A percentile compares a stretch with the other conserved stretches of the same genome.
phyloP scores from a whole-genome alignment of 139 green algal genomes.

The Nannochloris sp. region DNA sequence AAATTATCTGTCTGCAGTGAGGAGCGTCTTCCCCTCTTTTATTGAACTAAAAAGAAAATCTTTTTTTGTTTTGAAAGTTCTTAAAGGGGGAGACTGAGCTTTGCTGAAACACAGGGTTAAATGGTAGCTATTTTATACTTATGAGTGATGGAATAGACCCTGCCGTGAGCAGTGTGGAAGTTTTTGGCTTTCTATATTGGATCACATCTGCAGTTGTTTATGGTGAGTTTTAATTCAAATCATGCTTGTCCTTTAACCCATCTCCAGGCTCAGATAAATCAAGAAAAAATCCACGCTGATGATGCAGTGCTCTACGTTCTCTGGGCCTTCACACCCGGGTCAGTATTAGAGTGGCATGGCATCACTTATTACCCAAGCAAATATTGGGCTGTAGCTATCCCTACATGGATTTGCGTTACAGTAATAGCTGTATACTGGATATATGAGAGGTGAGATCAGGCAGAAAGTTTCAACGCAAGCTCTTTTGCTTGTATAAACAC shows the following conservation, averaged over 20 bases:
- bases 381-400: slow-evolving; percentile 59
- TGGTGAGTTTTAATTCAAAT: slow-evolving; percentile 1
- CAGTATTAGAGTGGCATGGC: slow-evolving; percentile 28
- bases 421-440: slow-evolving; percentile 36
- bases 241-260: not conserved
- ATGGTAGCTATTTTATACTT: not conserved
- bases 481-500: not conserved
- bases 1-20: too few species aligned
- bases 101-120: not conserved
- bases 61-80: not conserved
- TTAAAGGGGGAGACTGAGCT: not conserved
- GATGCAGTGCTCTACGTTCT: slow-evolving; percentile 42
- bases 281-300: not conserved
- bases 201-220: slow-evolving; percentile 39
- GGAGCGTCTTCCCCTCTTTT: not conserved
- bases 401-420: slow-evolving; percentile 39
- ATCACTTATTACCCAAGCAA: slow-evolving; percentile 64
- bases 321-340: slow-evolving; percentile 50
- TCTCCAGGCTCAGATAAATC: not conserved
- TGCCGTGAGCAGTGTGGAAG: slow-evolving; percentile 31
- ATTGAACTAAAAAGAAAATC: not conserved
- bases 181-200: slow-evolving; percentile 56
- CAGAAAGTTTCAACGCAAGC: too few species aligned
- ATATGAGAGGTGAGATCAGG: slow-evolving; percentile 63
- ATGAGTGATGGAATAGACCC: not conserved